Percentiles rank a stretch among this genome's conserved stretches.
phyloP scores from a whole-genome alignment of 495 filamentous ascomycete genomes.

The Aspergillus ostianus region DNA sequence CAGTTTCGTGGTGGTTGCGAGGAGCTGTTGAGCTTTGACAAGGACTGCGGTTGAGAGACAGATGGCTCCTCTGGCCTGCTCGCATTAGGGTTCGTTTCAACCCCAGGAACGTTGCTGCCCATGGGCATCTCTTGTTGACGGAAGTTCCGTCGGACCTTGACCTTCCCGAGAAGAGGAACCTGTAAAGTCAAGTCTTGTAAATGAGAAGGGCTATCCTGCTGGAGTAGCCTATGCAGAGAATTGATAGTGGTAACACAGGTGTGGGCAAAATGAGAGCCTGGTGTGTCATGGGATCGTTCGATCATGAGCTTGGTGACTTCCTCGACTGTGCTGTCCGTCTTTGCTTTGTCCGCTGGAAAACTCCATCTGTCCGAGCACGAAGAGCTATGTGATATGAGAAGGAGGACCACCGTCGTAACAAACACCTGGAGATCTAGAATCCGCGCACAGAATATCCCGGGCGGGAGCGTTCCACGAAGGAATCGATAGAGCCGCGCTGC shows the following conservation, averaged over 20 bases:
- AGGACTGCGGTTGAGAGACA: background rate
- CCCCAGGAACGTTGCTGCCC: background rate
- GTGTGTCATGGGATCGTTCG: constrained; percentile 11
- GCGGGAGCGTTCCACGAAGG: constrained; percentile 20
- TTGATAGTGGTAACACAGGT: constrained; percentile 17
- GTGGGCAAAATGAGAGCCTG: constrained; percentile 17
- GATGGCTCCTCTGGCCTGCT: background rate
- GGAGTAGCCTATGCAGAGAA: constrained; percentile 20
- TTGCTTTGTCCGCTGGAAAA: constrained; percentile 12
- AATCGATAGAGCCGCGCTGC: constrained; percentile 23
- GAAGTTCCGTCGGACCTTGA: constrained; percentile 25
- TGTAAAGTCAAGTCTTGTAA: constrained; percentile 20
- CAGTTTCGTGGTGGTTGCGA: background rate
- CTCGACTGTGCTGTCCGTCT: constrained; percentile 3
- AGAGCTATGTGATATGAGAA: constrained; percentile 21
- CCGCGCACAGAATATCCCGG: constrained; percentile 26
- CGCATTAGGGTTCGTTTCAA: background rate
- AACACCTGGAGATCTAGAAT: constrained; percentile 34
- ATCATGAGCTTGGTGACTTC: constrained; percentile 19
- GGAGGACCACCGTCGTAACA: constrained; percentile 25
- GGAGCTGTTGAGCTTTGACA: background rate
- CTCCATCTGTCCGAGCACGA: constrained; percentile 12
- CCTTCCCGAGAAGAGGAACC: constrained; percentile 26
- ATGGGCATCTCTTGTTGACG: background rate
- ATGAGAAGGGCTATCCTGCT: constrained; percentile 10